phyloP scores from a whole-genome alignment of 2,329 filamentous ascomycete genomes.

The Arthrobotrys sphaeroides region DNA sequence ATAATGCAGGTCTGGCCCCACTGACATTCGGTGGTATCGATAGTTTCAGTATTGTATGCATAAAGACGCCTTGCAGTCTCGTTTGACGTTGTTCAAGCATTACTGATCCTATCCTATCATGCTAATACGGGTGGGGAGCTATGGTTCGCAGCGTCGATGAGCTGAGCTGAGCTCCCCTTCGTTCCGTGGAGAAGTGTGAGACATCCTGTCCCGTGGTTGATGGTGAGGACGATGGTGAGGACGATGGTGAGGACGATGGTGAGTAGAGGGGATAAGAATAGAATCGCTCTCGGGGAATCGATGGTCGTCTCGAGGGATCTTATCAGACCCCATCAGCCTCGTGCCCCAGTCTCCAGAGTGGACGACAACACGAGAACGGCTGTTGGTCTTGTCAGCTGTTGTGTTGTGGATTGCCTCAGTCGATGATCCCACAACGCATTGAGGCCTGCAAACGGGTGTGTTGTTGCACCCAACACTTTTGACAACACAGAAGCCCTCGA shows the following conservation, averaged over 20 bases:
- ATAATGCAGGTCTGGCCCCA: not conserved
- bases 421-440: too few species aligned
- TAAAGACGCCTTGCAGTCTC: not conserved
- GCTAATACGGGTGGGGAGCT: not conserved
- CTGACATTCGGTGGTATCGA: not conserved
- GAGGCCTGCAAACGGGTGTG: too few species aligned
- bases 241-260: not conserved
- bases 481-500: too few species aligned
- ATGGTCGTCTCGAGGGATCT: not conserved
- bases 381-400: too few species aligned
- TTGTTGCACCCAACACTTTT: too few species aligned
- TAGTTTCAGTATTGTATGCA: slow-evolving; percentile 2
- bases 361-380: too few species aligned
- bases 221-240: not conserved
- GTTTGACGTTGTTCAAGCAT: not conserved
- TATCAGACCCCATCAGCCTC: not conserved
- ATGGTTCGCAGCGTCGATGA: too few species aligned
- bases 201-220: not conserved
- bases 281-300: too few species aligned
- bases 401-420: too few species aligned
- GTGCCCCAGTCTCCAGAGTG: too few species aligned
- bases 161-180: not conserved
- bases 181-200: not conserved
- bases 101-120: not conserved
- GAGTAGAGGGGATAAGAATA: not conserved